A percentile compares a stretch with the other conserved stretches of the same genome.
phyloP scores from a whole-genome alignment of 2,329 filamentous ascomycete species.

The Macrophomina pseudophaseolina region DNA sequence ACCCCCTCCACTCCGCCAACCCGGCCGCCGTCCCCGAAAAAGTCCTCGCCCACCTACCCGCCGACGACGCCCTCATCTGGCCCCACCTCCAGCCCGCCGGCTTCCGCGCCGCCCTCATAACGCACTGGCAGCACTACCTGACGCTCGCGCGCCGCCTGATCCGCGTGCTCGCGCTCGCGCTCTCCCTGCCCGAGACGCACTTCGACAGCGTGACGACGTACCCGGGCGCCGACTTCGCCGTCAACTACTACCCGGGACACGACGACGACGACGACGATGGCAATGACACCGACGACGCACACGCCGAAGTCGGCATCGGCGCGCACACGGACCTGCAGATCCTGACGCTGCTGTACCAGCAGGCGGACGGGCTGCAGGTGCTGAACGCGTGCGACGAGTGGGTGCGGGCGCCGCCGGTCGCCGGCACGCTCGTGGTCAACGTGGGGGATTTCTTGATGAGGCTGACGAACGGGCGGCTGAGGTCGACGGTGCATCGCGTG shows the following conservation, averaged over 20 bases:
- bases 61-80: too few species aligned
- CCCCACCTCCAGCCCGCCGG: too few species aligned
- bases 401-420: conserved; percentile 42
- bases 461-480: conserved; percentile 48
- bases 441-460: conserved; percentile 49
- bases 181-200: background rate
- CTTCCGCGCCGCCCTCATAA: too few species aligned
- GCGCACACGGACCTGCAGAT: conserved; percentile 40
- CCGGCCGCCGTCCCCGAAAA: too few species aligned
- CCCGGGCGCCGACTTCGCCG: background rate
- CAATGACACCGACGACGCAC: too few species aligned
- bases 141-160: background rate
- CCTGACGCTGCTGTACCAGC: conserved; percentile 45
- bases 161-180: background rate
- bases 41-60: too few species aligned
- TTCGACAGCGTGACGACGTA: background rate
- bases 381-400: conserved; percentile 33
- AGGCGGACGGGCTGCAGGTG: background rate
- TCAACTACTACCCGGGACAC: background rate
- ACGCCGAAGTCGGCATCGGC: background rate
- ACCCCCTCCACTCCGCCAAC: background rate
- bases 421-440: conserved; percentile 47
- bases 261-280: too few species aligned
- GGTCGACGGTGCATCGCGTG: conserved; percentile 48
- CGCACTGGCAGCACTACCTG: background rate